Evolutionary conservation across 345 rosid species (phyloP).

Genomic region (Trapa incisa): DNA sequence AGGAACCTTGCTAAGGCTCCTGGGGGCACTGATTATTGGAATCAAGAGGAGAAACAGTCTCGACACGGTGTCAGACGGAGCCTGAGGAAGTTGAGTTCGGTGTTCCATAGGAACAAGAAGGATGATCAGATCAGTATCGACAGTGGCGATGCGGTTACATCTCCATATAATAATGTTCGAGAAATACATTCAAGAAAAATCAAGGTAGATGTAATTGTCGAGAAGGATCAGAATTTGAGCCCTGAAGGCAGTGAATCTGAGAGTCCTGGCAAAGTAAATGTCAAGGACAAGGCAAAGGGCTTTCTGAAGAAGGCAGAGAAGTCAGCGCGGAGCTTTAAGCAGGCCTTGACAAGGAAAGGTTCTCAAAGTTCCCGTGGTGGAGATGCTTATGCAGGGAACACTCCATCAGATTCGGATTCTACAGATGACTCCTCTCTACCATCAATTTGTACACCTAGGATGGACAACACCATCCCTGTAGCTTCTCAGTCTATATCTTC

Average conservation of each 20-base stretch:
- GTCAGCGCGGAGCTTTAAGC: slow-evolving; percentile 47
- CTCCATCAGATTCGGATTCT: slow-evolving; percentile 24
- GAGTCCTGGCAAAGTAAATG: slow-evolving; percentile 32
- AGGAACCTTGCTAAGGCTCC: background rate
- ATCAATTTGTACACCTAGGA: slow-evolving; percentile 13
- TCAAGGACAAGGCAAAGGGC: slow-evolving; percentile 52
- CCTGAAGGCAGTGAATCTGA: slow-evolving; percentile 32
- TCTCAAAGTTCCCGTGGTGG: slow-evolving; percentile 14
- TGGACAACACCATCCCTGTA: slow-evolving; percentile 10
- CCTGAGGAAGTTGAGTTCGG: slow-evolving; percentile 37
- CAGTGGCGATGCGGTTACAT: slow-evolving; percentile 24
- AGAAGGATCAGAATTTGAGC: slow-evolving; percentile 19
- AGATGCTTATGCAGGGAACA: background rate
- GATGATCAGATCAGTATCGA: slow-evolving; percentile 25
- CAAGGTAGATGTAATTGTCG: slow-evolving; percentile 33
- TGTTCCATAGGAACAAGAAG: slow-evolving; percentile 41
- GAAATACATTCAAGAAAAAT: slow-evolving; percentile 30
- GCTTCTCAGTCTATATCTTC: slow-evolving; percentile 12
- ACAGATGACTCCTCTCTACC: slow-evolving; percentile 31
- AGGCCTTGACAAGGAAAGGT: slow-evolving; percentile 55
- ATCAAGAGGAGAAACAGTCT: slow-evolving; percentile 26
- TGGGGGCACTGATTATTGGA: slow-evolving; percentile 31
- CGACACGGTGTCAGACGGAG: slow-evolving; percentile 31
- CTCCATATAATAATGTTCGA: slow-evolving; percentile 47
- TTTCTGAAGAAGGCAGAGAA: slow-evolving; percentile 58